Conservation (phyloP, 2,329 filamentous ascomycete species). For the Chaetothyriales sp. region DNA sequence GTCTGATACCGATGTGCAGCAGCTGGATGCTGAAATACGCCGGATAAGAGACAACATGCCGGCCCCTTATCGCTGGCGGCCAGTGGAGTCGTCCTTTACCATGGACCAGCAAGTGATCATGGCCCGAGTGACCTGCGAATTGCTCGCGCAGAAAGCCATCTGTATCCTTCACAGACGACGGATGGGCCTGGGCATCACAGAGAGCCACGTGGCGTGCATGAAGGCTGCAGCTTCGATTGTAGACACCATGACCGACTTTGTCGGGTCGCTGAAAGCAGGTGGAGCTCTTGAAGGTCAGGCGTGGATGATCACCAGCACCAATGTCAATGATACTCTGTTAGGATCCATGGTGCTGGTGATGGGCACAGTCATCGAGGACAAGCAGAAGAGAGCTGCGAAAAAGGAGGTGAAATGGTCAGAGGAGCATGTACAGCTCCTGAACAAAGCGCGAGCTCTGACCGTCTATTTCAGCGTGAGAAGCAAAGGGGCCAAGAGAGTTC, state of each 20-base stretch:
- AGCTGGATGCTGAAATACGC: neutral
- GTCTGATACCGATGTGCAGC: neutral
- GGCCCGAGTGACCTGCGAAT: constrained; percentile 36
- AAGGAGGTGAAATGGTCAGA: neutral
- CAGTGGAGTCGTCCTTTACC: constrained; percentile 25
- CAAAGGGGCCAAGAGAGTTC: neutral
- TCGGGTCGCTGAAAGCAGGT: neutral
- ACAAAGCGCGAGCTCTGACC: neutral
- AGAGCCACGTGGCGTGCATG: neutral
- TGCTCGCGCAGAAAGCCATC: constrained; percentile 37
- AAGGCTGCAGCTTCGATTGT: neutral
- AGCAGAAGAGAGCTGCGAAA: neutral
- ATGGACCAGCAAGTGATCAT: constrained; percentile 38
- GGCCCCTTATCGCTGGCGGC: neutral
- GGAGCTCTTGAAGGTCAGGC: neutral
- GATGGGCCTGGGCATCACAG: neutral
- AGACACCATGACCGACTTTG: neutral
- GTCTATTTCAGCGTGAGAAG: neutral
- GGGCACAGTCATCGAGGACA: neutral
- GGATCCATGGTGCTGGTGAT: neutral
- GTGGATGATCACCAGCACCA: neutral
- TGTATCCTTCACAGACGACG: constrained; percentile 34
- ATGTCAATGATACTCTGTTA: neutral
- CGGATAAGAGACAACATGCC: neutral
- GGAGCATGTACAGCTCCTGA: neutral